Evolutionary conservation across 768 basidiomycete species (phyloP), one percentile per base, ranked within the genome.

Genomic region (Amanita jacksonii): DNA sequence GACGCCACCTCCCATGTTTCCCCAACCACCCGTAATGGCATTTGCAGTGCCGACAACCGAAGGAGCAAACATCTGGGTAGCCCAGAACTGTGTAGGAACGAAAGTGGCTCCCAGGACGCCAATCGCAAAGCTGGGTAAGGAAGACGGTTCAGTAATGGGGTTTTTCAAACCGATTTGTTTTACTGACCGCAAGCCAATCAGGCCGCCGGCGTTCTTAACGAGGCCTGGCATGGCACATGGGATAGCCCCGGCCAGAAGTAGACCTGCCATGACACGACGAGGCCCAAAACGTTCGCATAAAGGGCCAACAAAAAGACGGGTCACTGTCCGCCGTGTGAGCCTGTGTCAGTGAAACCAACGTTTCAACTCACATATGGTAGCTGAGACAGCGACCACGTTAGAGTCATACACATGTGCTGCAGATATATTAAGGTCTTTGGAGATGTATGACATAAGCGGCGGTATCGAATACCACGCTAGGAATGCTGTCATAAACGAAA

Each of bases 21-120:
- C 77, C 73, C 74, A 79, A 0, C 77, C 77, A 5, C 62, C 77
- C 4, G 69, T 71, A 1, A 81, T 53, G 0, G 74, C 76, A 51
- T 77, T 79, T 0, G 76, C 73, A 19, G 58, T 59, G 5, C 64
- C 66, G 12, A 65, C 60, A 16, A 59, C 54, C 25, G 56, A 62
- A 44, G 70, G 77, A 55, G 78, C 75, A 54, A 74, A 81, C 58
- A 80, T 79, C 3, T 59, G 61, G 0, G 79, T 76, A 7, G 77
- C 76, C 74, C 79, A 77, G 3, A 72, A 70, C 43, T 77, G 72
- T 48, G 76, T 77, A 3, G 77, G 68, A 1, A 81, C 75, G 46
- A 81, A 80, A 1, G 76, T 74, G 0, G 61, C 78, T 5, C 79
- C 79, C 2, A 78, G 63, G 35, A 79, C 72, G 8, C 77, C 75